Evolutionary conservation across 768 basidiomycete species (phyloP), one percentile per base, ranked within the genome.

Genomic region (Pisolithus orientalis): DNA sequence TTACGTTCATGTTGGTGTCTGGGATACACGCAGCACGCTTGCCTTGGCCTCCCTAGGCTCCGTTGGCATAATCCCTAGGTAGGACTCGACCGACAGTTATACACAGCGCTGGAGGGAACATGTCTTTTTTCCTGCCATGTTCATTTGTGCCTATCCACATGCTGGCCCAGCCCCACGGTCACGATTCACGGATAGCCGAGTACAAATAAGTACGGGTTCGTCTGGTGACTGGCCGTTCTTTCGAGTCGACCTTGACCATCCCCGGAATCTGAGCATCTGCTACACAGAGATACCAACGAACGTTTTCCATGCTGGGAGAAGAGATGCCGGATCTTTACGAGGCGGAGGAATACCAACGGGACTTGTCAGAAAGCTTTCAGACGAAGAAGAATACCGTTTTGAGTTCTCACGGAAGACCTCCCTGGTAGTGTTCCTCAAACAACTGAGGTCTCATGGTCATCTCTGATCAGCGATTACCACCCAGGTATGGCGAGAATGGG

Each of bases 391-490:
- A 92, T 61, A 87, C 81, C 2, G 73, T 93, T 25, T 71, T 93
- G 34, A 86, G 84, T 45, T 89, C 87, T 32, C 90, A 93, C 69
- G 90, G 90, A 46, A 78, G 90, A 44, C 87, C 87, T 45, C 89
- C 90, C 60, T 92, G 90, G 90, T 90, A 67, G 57, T 44, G 44
- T 51, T 56, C 58, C 38, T 52, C 39, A 2, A 49, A 47, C 28
- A 46, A 39, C 28, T 50, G 50, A 24, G 49, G 47, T 56, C 16
- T 27, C 28, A 39, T 39, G 38, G 34, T 38, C 44, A 43, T 54
- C 45, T 57, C 57, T 65, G n/a, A 57, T 51, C 31, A 21, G 49
- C 29, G 17, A 39, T 38, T 14, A 57, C 34, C 55, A 44, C 45
- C 57, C 56, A 90, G 90, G 90, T 93, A 93, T 65, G 80, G 79